phyloP scores from a whole-genome alignment of 495 filamentous ascomycete genomes.

The Thermochaetoides thermophila region DNA sequence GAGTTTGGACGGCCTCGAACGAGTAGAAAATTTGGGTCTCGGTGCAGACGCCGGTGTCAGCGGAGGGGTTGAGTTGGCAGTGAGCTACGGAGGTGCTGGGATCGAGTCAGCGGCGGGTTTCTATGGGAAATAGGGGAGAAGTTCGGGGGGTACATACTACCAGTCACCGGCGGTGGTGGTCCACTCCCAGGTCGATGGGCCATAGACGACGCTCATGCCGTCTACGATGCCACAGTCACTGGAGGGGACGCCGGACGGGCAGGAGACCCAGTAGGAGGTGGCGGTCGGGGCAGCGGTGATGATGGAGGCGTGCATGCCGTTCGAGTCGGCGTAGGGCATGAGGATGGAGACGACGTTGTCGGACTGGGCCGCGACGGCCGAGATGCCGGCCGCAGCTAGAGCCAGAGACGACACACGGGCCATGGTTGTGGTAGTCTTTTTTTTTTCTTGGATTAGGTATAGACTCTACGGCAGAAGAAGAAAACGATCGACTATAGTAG shows the following conservation, averaged over 20 bases:
- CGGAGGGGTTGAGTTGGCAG: constrained; percentile 2
- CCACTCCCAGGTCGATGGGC: constrained; percentile 13
- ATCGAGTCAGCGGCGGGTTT: background rate
- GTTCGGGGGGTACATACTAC: background rate
- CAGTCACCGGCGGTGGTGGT: constrained; percentile 4
- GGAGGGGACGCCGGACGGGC: constrained; percentile 20
- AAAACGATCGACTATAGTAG: too few relatives aligned
- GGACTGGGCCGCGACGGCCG: constrained; percentile 14
- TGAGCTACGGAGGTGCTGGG: background rate
- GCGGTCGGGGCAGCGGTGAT: constrained; percentile 23
- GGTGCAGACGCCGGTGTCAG: background rate
- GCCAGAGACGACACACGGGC: constrained; percentile 4
- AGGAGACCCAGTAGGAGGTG: constrained; percentile 28
- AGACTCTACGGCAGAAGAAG: background rate
- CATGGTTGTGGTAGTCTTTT: constrained; percentile 1
- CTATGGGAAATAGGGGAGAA: too few relatives aligned
- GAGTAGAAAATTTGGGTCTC: background rate
- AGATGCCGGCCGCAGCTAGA: constrained; percentile 9
- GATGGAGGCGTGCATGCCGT: constrained; percentile 27
- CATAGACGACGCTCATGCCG: constrained; percentile 19
- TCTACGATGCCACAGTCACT: constrained; percentile 7
- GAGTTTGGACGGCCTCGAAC: background rate
- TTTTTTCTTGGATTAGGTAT: background rate
- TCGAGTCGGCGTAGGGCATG: constrained; percentile 21
- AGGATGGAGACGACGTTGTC: constrained; percentile 20